Conservation (phyloP, 2,329 filamentous ascomycete genomes). For the Calonectria montana region DNA sequence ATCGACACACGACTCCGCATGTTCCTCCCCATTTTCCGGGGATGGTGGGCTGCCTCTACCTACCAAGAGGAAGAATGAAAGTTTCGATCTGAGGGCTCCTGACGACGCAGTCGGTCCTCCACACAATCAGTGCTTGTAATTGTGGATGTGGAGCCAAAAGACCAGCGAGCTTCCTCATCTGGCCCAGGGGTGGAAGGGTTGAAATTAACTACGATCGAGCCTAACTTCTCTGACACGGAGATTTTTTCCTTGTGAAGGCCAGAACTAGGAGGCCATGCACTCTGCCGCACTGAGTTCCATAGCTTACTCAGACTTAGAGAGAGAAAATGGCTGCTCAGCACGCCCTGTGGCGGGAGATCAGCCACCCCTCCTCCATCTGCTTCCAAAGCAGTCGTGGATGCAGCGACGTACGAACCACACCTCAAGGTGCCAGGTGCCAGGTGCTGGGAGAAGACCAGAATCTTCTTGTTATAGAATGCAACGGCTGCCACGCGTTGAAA, state of each 20-base stretch:
- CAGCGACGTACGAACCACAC: not conserved
- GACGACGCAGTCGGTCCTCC: conserved; percentile 10
- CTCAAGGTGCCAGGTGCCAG: not conserved
- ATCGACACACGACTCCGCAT: conserved; percentile 18
- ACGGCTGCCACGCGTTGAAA: not conserved
- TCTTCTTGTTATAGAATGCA: not conserved
- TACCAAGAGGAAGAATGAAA: conserved; percentile 8
- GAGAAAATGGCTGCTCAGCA: not conserved
- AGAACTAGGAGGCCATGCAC: not conserved
- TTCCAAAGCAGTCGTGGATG: not conserved
- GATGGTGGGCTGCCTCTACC: not conserved
- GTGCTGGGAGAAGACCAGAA: not conserved
- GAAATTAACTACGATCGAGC: not conserved
- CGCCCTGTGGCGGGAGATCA: conserved; percentile 30
- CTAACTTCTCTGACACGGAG: not conserved
- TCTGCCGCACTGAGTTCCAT: not conserved
- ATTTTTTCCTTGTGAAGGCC: not conserved
- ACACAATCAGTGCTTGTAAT: conserved; percentile 2
- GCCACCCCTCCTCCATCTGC: conserved; percentile 32
- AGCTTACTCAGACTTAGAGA: conserved; percentile 7
- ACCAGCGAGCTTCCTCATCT: not conserved
- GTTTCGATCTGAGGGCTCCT: conserved; percentile 18
- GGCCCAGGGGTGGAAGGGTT: not conserved
- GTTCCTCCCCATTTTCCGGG: conserved; percentile 20
- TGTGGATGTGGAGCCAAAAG: conserved; percentile 1